Conservation (phyloP, 257 asterid genomes). For the Solanum clarkiae region DNA sequence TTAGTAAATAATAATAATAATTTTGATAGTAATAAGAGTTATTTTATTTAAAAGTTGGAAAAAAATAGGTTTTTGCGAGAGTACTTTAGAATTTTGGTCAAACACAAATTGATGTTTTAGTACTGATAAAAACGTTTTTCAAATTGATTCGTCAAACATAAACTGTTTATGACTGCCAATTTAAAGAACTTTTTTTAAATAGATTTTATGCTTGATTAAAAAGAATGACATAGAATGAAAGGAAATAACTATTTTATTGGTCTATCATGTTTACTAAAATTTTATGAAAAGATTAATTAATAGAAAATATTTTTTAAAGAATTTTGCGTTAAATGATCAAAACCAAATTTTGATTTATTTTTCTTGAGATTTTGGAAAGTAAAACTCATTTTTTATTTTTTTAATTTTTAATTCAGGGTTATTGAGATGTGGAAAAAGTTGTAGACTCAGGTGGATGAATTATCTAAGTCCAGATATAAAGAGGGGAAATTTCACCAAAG, state of each 20-base stretch:
- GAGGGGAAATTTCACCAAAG: neutral
- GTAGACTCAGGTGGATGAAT: neutral
- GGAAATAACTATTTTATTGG: neutral
- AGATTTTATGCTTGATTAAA: neutral
- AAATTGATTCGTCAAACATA: neutral
- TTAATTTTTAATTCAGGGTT: neutral
- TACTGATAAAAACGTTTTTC: neutral
- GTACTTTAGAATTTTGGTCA: neutral
- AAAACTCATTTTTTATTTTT: neutral
- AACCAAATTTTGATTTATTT: neutral
- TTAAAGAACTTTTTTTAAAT: neutral
- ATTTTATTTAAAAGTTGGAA: neutral
- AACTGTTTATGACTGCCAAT: neutral
- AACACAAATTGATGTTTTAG: neutral
- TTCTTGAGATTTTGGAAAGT: neutral
- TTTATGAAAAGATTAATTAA: neutral
- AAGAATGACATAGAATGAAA: neutral
- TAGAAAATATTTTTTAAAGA: neutral
- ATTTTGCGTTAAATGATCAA: neutral
- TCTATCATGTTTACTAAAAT: neutral
- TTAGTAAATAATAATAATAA: neutral
- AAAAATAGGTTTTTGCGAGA: neutral
- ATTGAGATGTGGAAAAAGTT: neutral
- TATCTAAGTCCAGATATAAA: neutral
- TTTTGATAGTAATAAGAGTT: neutral